Evolutionary conservation across 495 filamentous ascomycete genomes (phyloP).

Genomic region (Letharia columbiana): DNA sequence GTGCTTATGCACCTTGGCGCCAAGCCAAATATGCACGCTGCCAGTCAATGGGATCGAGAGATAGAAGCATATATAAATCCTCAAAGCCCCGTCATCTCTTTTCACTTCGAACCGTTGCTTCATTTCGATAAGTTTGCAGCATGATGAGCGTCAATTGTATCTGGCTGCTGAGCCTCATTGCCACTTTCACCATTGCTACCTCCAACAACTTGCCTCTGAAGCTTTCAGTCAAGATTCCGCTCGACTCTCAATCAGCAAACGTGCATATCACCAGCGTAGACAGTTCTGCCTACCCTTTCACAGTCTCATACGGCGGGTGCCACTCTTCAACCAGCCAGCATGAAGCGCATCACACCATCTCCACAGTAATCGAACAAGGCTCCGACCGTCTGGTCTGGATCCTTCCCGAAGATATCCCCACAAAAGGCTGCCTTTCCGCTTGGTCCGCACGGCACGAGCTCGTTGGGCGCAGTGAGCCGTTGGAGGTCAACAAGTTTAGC

Average conservation of each 20-base stretch:
- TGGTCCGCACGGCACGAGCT: constrained; percentile 35
- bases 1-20: not conserved
- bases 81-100: not conserved
- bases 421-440: constrained; percentile 45
- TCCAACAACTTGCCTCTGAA: not conserved
- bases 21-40: not conserved
- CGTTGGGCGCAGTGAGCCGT: constrained; percentile 38
- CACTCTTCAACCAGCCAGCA: constrained; percentile 1
- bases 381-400: constrained; percentile 41
- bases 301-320: not conserved
- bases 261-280: not conserved
- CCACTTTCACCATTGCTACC: not conserved
- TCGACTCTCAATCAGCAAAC: not conserved
- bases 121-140: not conserved
- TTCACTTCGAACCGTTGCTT: not conserved
- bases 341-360: not conserved
- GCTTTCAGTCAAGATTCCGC: not conserved
- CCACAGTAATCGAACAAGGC: not conserved
- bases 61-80: not conserved
- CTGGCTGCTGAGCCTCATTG: not conserved
- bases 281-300: not conserved
- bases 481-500: constrained; percentile 27
- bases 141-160: not conserved
- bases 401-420: constrained; percentile 37
- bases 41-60: not conserved